Conservation (phyloP, 495 filamentous ascomycete genomes). For the Parmelia sp. region DNA sequence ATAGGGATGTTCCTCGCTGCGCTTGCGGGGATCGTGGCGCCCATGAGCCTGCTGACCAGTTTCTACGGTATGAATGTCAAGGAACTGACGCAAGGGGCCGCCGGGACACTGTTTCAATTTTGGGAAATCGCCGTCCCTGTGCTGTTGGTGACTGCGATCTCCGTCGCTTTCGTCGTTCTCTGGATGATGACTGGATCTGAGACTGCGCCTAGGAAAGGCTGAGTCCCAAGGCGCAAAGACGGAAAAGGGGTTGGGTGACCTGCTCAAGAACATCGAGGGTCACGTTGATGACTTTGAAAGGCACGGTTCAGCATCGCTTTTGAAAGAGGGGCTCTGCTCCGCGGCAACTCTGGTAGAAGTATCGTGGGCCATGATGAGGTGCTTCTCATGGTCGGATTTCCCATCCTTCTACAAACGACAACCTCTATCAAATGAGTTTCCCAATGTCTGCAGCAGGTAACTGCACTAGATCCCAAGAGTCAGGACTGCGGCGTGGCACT, state of each 20-base stretch:
- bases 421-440: too few relatives aligned
- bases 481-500: too few relatives aligned
- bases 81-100: conserved; percentile 10
- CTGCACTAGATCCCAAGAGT: too few relatives aligned
- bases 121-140: conserved; percentile 20
- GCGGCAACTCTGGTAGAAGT: background rate
- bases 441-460: too few relatives aligned
- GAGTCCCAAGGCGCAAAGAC: background rate
- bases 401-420: too few relatives aligned
- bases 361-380: background rate
- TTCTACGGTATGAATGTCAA: conserved; percentile 23
- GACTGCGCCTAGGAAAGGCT: background rate
- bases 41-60: conserved; percentile 18
- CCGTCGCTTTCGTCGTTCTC: background rate
- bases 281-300: background rate
- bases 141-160: conserved; percentile 4
- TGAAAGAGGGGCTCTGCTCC: too few relatives aligned
- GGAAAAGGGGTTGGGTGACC: background rate
- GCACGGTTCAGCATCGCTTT: too few relatives aligned
- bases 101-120: conserved; percentile 17
- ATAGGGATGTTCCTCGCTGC: conserved; percentile 17
- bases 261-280: background rate
- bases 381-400: too few relatives aligned
- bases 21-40: conserved; percentile 18
- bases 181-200: conserved; percentile 14